Evolutionary conservation across 140 eudicot species (phyloP).

Genomic region (Stevia rebaudiana): DNA sequence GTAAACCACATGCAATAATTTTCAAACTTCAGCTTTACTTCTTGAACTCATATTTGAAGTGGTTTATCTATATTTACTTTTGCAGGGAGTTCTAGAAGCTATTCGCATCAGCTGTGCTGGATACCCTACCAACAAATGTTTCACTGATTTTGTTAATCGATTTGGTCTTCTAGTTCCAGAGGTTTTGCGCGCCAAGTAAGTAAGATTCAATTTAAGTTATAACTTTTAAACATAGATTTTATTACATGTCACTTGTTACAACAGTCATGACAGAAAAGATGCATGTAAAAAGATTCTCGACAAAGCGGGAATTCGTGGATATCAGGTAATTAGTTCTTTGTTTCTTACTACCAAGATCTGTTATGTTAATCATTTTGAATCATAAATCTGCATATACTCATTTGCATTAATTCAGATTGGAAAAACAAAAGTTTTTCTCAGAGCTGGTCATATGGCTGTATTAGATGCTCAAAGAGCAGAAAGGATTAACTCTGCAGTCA

Average conservation of each 20-base stretch:
- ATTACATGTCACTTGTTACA: constrained; percentile 19
- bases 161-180: constrained; percentile 89
- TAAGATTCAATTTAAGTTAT: constrained; percentile 7
- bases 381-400: background rate
- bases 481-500: constrained; percentile 60
- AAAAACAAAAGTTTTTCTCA: constrained; percentile 74
- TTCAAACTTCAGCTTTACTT: background rate
- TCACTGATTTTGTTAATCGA: constrained; percentile 70
- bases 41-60: background rate
- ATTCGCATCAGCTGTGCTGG: constrained; percentile 99
- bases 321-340: constrained; percentile 51
- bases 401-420: constrained; percentile 47
- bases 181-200: constrained; percentile 68
- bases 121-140: constrained; percentile 81
- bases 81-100: constrained; percentile 97
- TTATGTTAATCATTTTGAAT: background rate
- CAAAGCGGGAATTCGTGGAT: constrained; percentile 45
- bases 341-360: background rate
- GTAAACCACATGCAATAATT: constrained; percentile 26
- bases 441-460: constrained; percentile 99
- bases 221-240: constrained; percentile 17
- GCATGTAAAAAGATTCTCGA: constrained; percentile 76
- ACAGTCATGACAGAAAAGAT: constrained; percentile 60
- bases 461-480: constrained; percentile 71
- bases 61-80: constrained; percentile 3